Percentiles rank a stretch among this genome's conserved stretches.
These are phyloP conservation scores for Ammopiptanthus mongolicus DNA, from an alignment of 306 rosid species.

Conservation along the genomic window DNA sequence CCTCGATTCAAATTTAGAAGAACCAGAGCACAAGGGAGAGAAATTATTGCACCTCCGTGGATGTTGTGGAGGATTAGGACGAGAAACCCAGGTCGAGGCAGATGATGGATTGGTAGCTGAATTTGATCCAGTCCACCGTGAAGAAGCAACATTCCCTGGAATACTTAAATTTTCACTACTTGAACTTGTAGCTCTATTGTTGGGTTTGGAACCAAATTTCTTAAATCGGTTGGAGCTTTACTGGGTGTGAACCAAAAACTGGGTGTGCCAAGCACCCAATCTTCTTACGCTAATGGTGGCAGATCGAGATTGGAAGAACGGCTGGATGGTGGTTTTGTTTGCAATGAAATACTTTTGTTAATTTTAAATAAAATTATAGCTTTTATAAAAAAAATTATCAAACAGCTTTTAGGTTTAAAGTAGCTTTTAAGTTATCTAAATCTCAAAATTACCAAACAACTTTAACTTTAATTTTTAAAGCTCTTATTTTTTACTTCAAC, in stretches of 20 bases:
- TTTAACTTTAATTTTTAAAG: too few species aligned
- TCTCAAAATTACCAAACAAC: too few species aligned
- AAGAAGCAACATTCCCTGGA: constrained; percentile 62
- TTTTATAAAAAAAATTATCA: too few species aligned
- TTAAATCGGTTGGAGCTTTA: constrained; percentile 55
- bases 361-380: too few species aligned
- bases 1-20: constrained; percentile 46
- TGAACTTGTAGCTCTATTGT: constrained; percentile 38
- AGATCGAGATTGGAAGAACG: too few species aligned
- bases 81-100: constrained; percentile 52
- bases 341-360: too few species aligned
- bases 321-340: too few species aligned
- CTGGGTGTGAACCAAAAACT: too few species aligned
- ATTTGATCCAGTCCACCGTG: constrained; percentile 47
- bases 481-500: too few species aligned
- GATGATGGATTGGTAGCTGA: constrained; percentile 46
- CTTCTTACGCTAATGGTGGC: constrained; percentile 44
- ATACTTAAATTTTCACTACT: constrained; percentile 35
- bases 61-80: constrained; percentile 50
- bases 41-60: constrained; percentile 52
- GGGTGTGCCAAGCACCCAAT: constrained; percentile 57
- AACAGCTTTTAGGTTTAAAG: too few species aligned
- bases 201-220: constrained; percentile 52
- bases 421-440: too few species aligned
- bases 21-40: constrained; percentile 48